These are phyloP conservation scores for Cladosporium sp. DNA, from an alignment of 2,329 filamentous ascomycete species.

Conservation along the genomic window DNA sequence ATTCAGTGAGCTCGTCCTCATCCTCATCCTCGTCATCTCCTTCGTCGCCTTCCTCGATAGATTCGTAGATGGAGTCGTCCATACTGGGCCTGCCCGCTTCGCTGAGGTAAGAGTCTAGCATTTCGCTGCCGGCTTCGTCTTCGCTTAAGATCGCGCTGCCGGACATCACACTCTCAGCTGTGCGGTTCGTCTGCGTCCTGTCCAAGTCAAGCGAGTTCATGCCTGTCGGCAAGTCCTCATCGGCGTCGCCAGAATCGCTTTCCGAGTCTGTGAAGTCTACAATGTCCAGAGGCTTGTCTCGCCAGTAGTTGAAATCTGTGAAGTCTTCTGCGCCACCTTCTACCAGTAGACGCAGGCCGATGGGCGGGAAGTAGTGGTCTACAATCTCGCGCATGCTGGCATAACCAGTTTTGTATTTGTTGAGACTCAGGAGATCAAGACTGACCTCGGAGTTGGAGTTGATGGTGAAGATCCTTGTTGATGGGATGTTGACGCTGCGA, in stretches of 20 bases:
- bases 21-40: constrained; percentile 21
- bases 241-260: constrained; percentile 36
- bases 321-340: constrained; percentile 89
- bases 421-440: constrained; percentile 81
- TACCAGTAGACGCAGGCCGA: constrained; percentile 75
- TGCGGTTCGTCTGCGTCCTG: constrained; percentile 15
- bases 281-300: constrained; percentile 75
- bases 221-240: constrained; percentile 25
- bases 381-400: constrained; percentile 96
- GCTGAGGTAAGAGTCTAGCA: constrained; percentile 20
- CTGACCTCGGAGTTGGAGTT: constrained; percentile 96
- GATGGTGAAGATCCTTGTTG: constrained; percentile 94
- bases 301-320: constrained; percentile 97
- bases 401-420: constrained; percentile 94
- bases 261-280: constrained; percentile 88
- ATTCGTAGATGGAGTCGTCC: constrained; percentile 15
- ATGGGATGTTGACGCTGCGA: constrained; percentile 90
- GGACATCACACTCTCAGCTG: constrained; percentile 15
- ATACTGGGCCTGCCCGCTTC: constrained; percentile 15
- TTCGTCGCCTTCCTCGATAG: constrained; percentile 24
- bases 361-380: constrained; percentile 95
- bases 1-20: constrained; percentile 18
- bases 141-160: constrained; percentile 23
- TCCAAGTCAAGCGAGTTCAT: constrained; percentile 11
- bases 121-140: constrained; percentile 29